Evolutionary conservation across 2,329 filamentous ascomycete genomes (phyloP), one percentile per base, ranked within the genome.

Genomic region (Monascus ruber): DNA sequence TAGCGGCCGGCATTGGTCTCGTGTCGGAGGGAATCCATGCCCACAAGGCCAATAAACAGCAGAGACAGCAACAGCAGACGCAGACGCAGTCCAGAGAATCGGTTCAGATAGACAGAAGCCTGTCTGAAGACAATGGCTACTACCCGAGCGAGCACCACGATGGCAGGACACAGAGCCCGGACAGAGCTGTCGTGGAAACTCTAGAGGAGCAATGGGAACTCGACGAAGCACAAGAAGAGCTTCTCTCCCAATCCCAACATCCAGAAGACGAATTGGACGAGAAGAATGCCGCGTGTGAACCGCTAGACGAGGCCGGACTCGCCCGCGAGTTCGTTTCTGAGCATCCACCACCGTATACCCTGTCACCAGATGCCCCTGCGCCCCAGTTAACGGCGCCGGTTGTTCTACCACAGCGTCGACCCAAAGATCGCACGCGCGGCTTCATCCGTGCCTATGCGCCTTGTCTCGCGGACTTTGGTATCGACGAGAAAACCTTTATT

Each of bases 371-470:
- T 25, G 26, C 34, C 5, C 24, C 34, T 2, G 17, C 7, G 5
- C 39, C 45, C 5, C 37, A 34, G 7, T 43, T 64, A 2, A 48
- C 54, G 1, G 56, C 50, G 24, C 62, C 63, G 2, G 62, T 65
- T 11, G 53, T 64, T n/a, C 45, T 65, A 10, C 63, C 63, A 0
- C 63, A 66, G 42, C 55, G 61, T 1, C 50, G 63, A 35, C 62
- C 63, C 1, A 50, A 55, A 11, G 44, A 49, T 6, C 56, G 55
- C n/a, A 46, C 52, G 5, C 55, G 63, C 4, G 63, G 62, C 1
- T 66, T 66, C 29, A 51, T 65, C 36, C 52, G 53, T 1, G 63
- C 63, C 2, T 66, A 66, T 46, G 58, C 64, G 1, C 63, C 62
- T 1, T 52, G 49, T 2, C 49, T 66, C 5, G 43, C 44, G 2